Conservation (phyloP, 257 asterid genomes). For the Apocynum venetum region DNA sequence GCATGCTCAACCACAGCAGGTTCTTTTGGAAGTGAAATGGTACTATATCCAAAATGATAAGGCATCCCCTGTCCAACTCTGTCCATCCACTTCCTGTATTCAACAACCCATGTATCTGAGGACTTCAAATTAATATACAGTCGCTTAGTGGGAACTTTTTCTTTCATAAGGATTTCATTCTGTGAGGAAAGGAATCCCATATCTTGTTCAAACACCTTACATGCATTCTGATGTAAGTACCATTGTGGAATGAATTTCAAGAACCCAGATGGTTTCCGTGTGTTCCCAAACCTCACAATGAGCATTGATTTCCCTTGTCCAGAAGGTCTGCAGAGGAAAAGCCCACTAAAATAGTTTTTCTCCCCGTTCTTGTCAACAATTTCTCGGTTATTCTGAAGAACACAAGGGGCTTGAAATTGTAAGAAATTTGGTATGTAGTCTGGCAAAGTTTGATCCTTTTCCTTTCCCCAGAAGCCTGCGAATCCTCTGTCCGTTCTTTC, state of each 20-base stretch:
- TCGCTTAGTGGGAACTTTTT: constrained; percentile 69
- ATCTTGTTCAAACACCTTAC: constrained; percentile 94
- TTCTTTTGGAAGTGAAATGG: constrained; percentile 50
- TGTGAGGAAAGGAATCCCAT: constrained; percentile 98
- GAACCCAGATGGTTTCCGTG: constrained; percentile 42
- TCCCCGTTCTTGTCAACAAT: constrained; percentile 49
- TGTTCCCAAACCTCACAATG: constrained; percentile 78
- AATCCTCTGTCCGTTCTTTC: constrained; percentile 82
- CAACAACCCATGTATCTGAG: constrained; percentile 83
- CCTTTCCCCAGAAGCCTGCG: constrained; percentile 86
- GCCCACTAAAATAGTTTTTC: constrained; percentile 58
- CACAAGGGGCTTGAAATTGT: constrained; percentile 83
- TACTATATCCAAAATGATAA: constrained; percentile 72
- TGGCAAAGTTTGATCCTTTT: constrained; percentile 46
- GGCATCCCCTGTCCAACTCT: constrained; percentile 97
- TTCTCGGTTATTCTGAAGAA: constrained; percentile 72
- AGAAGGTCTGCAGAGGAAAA: constrained; percentile 83
- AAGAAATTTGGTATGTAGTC: constrained; percentile 50
- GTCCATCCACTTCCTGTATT: constrained; percentile 94
- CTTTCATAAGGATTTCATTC: constrained; percentile 76
- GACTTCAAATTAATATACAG: constrained; percentile 72
- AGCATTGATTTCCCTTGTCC: constrained; percentile 98
- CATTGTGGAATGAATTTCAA: constrained; percentile 62
- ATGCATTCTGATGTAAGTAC: constrained; percentile 79
- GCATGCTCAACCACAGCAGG: constrained; percentile 94